Base-by-base conservation (phyloP, 768 basidiomycete species). In the Cystofilobasidium bisporidii region DNA sequence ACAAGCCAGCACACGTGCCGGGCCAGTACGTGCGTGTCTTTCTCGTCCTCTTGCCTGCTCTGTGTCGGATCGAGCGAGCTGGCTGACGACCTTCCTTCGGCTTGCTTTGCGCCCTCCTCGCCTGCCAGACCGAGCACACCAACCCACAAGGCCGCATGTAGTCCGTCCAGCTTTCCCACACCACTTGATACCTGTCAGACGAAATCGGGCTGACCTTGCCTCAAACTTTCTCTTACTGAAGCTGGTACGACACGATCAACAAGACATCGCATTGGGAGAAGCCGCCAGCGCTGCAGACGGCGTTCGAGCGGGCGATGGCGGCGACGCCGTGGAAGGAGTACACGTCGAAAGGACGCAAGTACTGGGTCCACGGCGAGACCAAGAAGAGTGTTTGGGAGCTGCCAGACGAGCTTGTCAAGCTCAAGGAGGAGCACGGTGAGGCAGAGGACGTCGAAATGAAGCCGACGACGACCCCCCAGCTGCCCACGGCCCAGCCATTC, bases 211-310 rank as follows among this genome's bases (percentile, higher is more conserved):
- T 50, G 48, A 50, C 48, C 22, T 3, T 17, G 9, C 18, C 18
- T 20, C 4, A 3, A 9, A 3, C 6, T 24, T 5, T 43, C 47
- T 3, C n/a, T 24, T 48, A 26, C 28, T 11, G 28, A 26, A 57
- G 60, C 40, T 61, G 53, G 65, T 59, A 50, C 33, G 63, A 74
- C 71, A 85, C 89, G 0, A 82, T 81, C 14, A 89, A 87, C 4
- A 85, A 87, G 73, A 88, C 90, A 73, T 94, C 91, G 74, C 91
- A 93, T 62, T 98, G 93, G 94, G 93, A 97, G 79, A 99, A 98
- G 76, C 96, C 96, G 69, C 89, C 93, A 76, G 92, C 89, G 28
- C 81, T 98, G 60, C 96, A 93, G 78, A 86, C 89, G 0, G 88
- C 91, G 24, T 67, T 61, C 30, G 55, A 93, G 88, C 85, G 86